Evolutionary conservation across 106 monocot species (phyloP), one percentile per base, ranked within the genome.

Genomic region (Platanthera guangdongensis): DNA sequence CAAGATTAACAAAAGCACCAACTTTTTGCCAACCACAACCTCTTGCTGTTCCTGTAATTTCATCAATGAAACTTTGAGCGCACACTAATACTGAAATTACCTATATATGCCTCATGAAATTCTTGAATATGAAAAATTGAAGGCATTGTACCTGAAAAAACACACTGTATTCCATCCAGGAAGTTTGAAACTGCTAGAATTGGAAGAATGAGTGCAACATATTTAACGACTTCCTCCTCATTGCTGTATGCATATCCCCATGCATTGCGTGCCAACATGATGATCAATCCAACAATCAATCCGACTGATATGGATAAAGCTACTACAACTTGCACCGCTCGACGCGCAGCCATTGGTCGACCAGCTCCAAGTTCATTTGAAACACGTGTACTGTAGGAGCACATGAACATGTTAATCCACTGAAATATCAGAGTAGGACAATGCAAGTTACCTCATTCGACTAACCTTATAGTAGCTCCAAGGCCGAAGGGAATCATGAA

Each of bases 161-260:
- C 89, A 76, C 91, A 94, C 77, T 94, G 94, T 52, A 94, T 80
- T 57, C 91, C 91, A 81, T 94, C 91, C 86, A 93, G 72, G 21
- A 93, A 90, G 76, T 90, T 84, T 46, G 93, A 90, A 12, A 55
- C 9, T 39, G 93, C 93, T 70, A 93, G 87, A 64, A 93, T 60
- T 11, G 90, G 90, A 88, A 93, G 84, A 84, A 93, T 93, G 13
- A 22, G 46, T 51, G 88, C 74, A 5, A 85, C 82, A 85, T 93
- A 88, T 49, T 68, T 77, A 68, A 83, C 86, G 0, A 93, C 88
- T 62, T 90, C 80, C 12, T 68, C 64, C 68, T 93, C 93, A 77
- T 80, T 84, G 82, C 90, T 93, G 74, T 93, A 93, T 22, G 84
- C 74, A 75, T 81, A 90, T 9, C 88, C 90, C 87, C 93, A 94